Evolutionary conservation across 23 red algal genomes (phyloP), one percentile per base, ranked within the genome.

Genomic region (Agarophyton chilense): DNA sequence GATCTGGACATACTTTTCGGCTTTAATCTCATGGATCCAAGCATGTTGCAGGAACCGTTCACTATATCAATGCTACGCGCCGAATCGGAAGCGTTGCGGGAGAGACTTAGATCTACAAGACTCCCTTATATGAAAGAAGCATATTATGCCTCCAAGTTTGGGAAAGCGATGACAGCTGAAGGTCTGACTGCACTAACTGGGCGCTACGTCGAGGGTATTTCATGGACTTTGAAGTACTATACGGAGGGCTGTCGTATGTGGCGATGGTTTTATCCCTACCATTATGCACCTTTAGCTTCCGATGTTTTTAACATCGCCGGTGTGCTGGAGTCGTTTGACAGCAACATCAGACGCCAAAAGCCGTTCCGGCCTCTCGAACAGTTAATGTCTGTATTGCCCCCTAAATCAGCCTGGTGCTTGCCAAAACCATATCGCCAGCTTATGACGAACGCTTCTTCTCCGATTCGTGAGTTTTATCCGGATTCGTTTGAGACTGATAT

Each of bases 261-360:
- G 96, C 85, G 90, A 43, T 98, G 96, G 96, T 98, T 77, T 82
- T 98, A 92, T 81, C 96, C 96, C 29, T 98, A 86, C 50, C 92
- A 98, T 85, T 98, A 98, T 81, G 96, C 96, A 39, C 96, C 96
- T 26, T 84, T 95, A 38, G 89, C 92, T 6, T 93, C 89, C 9
- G 96, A 98, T 90, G 46, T 98, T 43, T 72, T 92, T 65, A 84
- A 88, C 66, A 64, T 95, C 52, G 56, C 66, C 16, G 64, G n/a
- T 38, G 38, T 90, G 81, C 54, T 93, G 68, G 2, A 63, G 34
- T 2, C 39, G 21, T 87, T 62, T 45, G 45, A 83, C 26, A 88
- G 21, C 22, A 83, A 47, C 16, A 80, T 93, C 24, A 63, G 26
- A 12, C 62, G 78, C 34, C 80, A 92, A 71, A 54, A 34, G 2